A percentile compares a stretch with the other conserved stretches of the same genome.
Evolutionary conservation across 192 early-diverging fungal species (phyloP).

Genomic region (Allomyces macrogynus): DNA sequence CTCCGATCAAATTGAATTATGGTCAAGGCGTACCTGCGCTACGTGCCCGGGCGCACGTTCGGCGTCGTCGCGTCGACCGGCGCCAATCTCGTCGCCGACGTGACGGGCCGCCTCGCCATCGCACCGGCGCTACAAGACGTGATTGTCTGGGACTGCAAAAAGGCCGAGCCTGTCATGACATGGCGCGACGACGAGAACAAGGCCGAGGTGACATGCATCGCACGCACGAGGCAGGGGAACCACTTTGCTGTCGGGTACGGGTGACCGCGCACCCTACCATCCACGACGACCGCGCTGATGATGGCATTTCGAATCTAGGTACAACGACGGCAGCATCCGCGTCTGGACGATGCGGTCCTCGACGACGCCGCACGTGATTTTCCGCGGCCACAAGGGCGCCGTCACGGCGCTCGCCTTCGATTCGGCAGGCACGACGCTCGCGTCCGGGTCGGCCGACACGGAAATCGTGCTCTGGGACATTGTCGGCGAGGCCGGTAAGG

Average conservation of each 20-base stretch:
- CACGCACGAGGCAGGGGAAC: slow-evolving; percentile 39
- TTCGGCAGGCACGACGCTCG: slow-evolving; percentile 52
- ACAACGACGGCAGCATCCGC: slow-evolving; percentile 79
- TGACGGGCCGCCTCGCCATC: slow-evolving; percentile 47
- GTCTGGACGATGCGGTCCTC: slow-evolving; percentile 49
- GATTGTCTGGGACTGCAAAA: slow-evolving; percentile 67
- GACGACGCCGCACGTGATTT: slow-evolving; percentile 27
- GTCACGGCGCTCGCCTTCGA: slow-evolving; percentile 75
- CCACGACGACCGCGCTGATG: too few relatives aligned
- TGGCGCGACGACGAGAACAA: slow-evolving; percentile 69
- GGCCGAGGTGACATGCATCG: slow-evolving; percentile 67
- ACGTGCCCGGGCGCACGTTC: slow-evolving; percentile 55
- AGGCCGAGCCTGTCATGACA: slow-evolving; percentile 43
- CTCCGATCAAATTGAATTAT: slow-evolving; percentile 10
- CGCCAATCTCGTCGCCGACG: slow-evolving; percentile 51
- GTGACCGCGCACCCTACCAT: too few relatives aligned
- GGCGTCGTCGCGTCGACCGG: slow-evolving; percentile 55
- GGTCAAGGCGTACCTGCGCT: slow-evolving; percentile 66
- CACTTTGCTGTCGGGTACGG: slow-evolving; percentile 68
- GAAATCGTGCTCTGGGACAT: slow-evolving; percentile 93
- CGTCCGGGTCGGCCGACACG: slow-evolving; percentile 80
- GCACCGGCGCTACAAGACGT: slow-evolving; percentile 67
- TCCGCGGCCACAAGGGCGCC: slow-evolving; percentile 78
- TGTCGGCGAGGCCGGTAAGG: slow-evolving; percentile 57
- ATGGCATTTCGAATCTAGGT: slow-evolving; percentile 16